Evolutionary conservation across 164 flowering plant species (phyloP).

Genomic region (Liriodendron chinense): DNA sequence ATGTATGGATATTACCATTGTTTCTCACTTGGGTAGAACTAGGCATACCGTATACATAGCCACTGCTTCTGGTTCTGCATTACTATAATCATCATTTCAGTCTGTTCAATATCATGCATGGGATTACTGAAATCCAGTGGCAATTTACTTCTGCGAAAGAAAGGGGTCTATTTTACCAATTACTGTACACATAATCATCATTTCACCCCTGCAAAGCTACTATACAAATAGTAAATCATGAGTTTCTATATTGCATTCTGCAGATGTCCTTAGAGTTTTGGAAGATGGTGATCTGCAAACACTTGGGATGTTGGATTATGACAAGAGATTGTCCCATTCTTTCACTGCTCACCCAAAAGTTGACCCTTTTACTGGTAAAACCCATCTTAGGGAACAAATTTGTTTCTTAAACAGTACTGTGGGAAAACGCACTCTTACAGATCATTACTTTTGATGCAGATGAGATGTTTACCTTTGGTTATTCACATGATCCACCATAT

Average conservation of each 20-base stretch:
- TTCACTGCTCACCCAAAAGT: constrained; percentile 99
- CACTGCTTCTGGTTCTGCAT: neutral
- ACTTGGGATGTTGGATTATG: constrained; percentile 91
- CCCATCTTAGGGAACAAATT: neutral
- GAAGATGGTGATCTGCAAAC: constrained; percentile 98
- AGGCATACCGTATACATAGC: neutral
- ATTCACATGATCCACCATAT: constrained; percentile 75
- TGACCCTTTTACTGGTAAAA: constrained; percentile 85
- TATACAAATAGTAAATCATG: neutral
- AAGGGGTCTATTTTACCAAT: neutral
- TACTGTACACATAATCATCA: neutral
- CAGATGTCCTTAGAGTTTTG: constrained; percentile 84
- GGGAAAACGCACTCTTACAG: neutral
- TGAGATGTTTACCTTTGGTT: constrained; percentile 98
- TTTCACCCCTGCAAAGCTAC: no score
- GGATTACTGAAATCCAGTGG: neutral
- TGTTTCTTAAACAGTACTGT: neutral
- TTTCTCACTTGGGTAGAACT: neutral
- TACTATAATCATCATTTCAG: no score
- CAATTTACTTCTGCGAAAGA: neutral
- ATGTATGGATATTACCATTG: neutral
- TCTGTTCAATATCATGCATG: neutral
- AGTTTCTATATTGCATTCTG: neutral
- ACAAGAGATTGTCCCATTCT: constrained; percentile 81
- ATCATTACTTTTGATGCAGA: constrained; percentile 48